These are phyloP conservation scores for Blepharisma undulans DNA, from an alignment of 169 alveolate genomes.

Conservation along the genomic window DNA sequence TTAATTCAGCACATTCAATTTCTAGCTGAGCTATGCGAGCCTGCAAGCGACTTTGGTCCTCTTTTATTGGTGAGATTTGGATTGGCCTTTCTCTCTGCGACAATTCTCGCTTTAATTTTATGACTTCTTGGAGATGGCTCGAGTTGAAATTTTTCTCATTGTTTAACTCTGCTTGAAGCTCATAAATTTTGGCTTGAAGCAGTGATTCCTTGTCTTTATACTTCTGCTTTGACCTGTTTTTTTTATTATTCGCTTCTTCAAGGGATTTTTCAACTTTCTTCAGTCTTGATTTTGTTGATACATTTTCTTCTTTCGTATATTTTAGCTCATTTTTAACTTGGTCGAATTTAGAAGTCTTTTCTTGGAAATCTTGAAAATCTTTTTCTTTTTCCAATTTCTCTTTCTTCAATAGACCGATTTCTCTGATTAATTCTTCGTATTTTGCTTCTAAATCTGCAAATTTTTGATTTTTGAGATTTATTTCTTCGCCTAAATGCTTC, in stretches of 20 bases:
- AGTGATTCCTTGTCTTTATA: background rate
- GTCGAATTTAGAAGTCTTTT: background rate
- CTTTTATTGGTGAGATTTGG: background rate
- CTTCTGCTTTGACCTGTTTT: background rate
- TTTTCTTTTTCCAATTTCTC: background rate
- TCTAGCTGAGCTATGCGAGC: background rate
- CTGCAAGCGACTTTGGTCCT: background rate
- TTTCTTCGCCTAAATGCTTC: background rate
- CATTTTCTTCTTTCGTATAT: background rate
- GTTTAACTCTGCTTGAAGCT: background rate
- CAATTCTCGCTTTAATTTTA: background rate
- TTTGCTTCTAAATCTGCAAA: background rate
- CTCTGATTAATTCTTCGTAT: background rate
- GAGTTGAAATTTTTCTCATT: conserved; percentile 1
- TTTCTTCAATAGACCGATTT: background rate
- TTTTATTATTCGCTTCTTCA: background rate
- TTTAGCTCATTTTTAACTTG: background rate
- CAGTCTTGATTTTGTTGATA: background rate
- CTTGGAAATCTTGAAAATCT: background rate
- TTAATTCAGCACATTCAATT: background rate
- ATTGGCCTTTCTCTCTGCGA: background rate
- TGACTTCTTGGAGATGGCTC: conserved; percentile 14
- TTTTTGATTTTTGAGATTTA: background rate
- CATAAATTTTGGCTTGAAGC: background rate
- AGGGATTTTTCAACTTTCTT: background rate